These are phyloP conservation scores for Pseudogymnoascus sp. DNA, from an alignment of 2,329 filamentous ascomycete genomes.

Conservation along the genomic window DNA sequence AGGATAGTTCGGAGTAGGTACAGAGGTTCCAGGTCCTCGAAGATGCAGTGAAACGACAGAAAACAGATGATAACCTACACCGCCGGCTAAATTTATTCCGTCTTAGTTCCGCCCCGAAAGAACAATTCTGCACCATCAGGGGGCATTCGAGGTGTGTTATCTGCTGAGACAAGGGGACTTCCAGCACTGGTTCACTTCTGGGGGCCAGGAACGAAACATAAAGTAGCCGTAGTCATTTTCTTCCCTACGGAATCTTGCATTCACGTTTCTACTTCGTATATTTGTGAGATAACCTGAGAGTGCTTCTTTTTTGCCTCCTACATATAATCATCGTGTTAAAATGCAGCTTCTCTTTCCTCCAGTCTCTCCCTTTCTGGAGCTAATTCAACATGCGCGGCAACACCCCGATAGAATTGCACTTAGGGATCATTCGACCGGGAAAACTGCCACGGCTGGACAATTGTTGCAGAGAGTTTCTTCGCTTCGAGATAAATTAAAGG, in stretches of 20 bases:
- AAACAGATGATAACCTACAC: neutral
- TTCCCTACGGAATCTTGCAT: neutral
- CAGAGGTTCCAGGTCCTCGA: neutral
- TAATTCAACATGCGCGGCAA: constrained; percentile 13
- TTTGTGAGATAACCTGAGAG: neutral
- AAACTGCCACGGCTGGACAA: constrained; percentile 16
- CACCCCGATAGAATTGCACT: constrained; percentile 15
- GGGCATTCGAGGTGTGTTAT: neutral
- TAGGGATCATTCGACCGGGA: constrained; percentile 16
- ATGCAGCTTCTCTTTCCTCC: constrained; percentile 15
- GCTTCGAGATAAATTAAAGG: constrained; percentile 14
- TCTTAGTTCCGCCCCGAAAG: neutral
- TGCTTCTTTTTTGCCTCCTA: neutral
- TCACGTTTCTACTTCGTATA: neutral
- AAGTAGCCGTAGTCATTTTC: neutral
- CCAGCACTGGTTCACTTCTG: neutral
- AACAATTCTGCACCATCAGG: neutral
- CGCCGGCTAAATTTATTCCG: neutral
- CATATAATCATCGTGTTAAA: constrained; percentile 2
- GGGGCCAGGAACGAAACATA: neutral
- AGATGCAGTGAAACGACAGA: neutral
- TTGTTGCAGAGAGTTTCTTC: constrained; percentile 15
- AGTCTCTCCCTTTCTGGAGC: constrained; percentile 16
- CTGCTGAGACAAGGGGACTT: neutral
- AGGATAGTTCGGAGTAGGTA: neutral